Evolutionary conservation across 169 alveolate species (phyloP), one percentile per base, ranked within the genome.

Genomic region (Plasmodium relictum): DNA sequence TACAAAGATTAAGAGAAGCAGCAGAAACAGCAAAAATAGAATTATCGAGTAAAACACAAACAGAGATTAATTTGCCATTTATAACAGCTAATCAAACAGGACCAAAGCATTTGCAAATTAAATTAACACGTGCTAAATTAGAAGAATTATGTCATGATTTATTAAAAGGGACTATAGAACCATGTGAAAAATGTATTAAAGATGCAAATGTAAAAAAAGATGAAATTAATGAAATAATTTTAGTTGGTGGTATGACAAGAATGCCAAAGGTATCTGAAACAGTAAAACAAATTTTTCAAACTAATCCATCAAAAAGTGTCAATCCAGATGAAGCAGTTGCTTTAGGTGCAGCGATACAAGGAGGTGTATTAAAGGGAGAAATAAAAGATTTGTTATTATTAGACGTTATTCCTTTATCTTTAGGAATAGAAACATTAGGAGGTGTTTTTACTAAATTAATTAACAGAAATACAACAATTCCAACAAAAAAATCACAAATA

Each of bases 251-350:
- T 41, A 96, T 98, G 96, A 98, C 99, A 9, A 97, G 99, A 87
- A 98, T 98, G 97, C 99, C 99, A 42, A 98, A 97, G 94, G 99
- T 99, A 31, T 95, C 97, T 83, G 98, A 98, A 90, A 95, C 96
- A 10, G 98, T 98, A 12, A 95, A 96, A 78, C 95, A 94, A 88
- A 96, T 98, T 80, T 97, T 96, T 94, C 98, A 98, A 26, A 97
- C 97, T 95, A 96, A 94, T 48, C 99, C 99, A 41, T 95, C 98
- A 73, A 98, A 97, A 95, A 95, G 98, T 41, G 99, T 99, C 56
- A 98, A 99, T 94, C 99, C 99, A 12, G 99, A 99, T 94, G 99
- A 99, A 92, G 99, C 99, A 48, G 99, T 99, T 56, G 99, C 99
- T 39, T 94, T 96, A 97, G 99, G 99, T 41, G 99, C 99, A 48